A percentile compares a stretch with the other conserved stretches of the same genome.
Evolutionary conservation across 306 rosid species (phyloP).

Genomic region (Echinosophora koreensis): DNA sequence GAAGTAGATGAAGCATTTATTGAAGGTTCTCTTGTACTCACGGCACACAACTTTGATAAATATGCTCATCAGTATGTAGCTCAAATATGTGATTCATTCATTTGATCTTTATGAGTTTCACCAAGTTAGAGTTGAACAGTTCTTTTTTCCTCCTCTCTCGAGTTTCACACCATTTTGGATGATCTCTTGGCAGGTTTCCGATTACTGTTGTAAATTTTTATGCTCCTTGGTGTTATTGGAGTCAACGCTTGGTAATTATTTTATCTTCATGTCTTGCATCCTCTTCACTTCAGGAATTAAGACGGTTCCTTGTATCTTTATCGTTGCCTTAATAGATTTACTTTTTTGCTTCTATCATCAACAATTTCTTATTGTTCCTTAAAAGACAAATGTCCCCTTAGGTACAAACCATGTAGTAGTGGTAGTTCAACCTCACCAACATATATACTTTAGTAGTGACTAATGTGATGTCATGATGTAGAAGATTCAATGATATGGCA

Average conservation of each 20-base stretch:
- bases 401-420: neutral
- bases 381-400: neutral
- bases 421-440: slow-evolving; percentile 29
- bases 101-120: slow-evolving; percentile 37
- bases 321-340: slow-evolving; percentile 35
- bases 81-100: slow-evolving; percentile 42
- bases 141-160: slow-evolving; percentile 17
- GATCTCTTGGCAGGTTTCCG: slow-evolving; percentile 68
- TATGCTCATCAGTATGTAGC: slow-evolving; percentile 78
- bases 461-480: slow-evolving; percentile 6
- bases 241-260: slow-evolving; percentile 89
- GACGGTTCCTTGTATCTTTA: slow-evolving; percentile 30
- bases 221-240: slow-evolving; percentile 99
- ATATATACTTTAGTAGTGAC: slow-evolving; percentile 9
- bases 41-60: slow-evolving; percentile 68
- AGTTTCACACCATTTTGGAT: slow-evolving; percentile 37
- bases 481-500: slow-evolving; percentile 24
- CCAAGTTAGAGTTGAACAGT: slow-evolving; percentile 25
- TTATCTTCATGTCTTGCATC: slow-evolving; percentile 36
- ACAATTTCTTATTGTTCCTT: slow-evolving; percentile 24
- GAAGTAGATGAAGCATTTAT: slow-evolving; percentile 67
- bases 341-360: slow-evolving; percentile 22
- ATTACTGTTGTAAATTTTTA: slow-evolving; percentile 80
- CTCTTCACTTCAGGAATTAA: slow-evolving; percentile 13
- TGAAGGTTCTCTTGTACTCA: slow-evolving; percentile 71